Percentiles rank a stretch among this genome's conserved stretches.
Conservation (phyloP, 768 basidiomycete genomes). For the Polyporus arcularius region DNA sequence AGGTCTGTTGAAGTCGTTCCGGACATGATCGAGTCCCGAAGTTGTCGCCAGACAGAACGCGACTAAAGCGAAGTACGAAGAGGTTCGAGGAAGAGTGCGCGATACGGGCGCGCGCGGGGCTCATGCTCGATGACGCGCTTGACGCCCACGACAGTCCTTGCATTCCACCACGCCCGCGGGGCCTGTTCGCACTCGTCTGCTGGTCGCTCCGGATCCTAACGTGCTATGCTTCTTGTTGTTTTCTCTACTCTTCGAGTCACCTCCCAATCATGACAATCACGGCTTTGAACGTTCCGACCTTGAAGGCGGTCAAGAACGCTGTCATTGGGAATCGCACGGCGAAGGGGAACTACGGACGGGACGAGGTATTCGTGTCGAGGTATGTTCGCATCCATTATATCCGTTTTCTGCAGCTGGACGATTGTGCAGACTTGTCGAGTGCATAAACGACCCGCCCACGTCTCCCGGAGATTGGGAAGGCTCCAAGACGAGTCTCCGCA, state of each 20-base stretch:
- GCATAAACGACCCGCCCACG: conserved; percentile 47
- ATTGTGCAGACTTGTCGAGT: conserved; percentile 56
- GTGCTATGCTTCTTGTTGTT: neutral
- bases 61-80: neutral
- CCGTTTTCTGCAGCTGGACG: neutral
- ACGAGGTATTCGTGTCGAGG: conserved; percentile 57
- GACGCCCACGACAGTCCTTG: neutral
- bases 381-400: conserved; percentile 32
- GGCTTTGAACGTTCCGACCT: conserved; percentile 35
- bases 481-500: conserved; percentile 53
- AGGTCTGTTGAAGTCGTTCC: conserved; percentile 43
- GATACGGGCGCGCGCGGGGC: neutral
- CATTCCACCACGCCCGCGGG: too few species aligned
- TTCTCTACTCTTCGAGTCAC: neutral
- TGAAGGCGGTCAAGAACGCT: conserved; percentile 72
- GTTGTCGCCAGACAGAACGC: too few species aligned
- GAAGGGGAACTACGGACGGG: conserved; percentile 58
- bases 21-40: neutral
- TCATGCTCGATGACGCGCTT: neutral
- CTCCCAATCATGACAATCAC: conserved; percentile 28
- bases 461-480: conserved; percentile 34
- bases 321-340: conserved; percentile 82
- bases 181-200: too few species aligned
- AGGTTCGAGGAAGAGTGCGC: neutral
- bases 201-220: too few species aligned